Base-by-base conservation (phyloP, 2,329 filamentous ascomycete species). In the Pleurostoma richardsiae region DNA sequence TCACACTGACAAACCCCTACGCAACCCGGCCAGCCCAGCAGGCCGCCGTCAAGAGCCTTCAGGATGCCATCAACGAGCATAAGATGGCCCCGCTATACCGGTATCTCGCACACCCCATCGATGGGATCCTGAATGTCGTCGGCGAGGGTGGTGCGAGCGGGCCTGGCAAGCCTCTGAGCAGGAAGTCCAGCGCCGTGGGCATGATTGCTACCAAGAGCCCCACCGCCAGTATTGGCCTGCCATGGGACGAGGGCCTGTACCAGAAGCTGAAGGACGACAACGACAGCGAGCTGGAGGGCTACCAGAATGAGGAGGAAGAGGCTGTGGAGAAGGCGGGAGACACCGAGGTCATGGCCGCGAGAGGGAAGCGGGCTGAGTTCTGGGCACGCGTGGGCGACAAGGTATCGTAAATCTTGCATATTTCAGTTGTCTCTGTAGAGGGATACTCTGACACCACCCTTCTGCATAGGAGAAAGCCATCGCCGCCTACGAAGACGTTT, bases 361-460 rank as follows among this genome's bases (percentile, higher is more conserved):
- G 88, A 69, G 91, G 91, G 57, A 97, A 97, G 79, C 81, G 91
- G 59, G 94, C 94, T 50, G 94, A 99, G 68, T 95, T 96, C 68
- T 96, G 89, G 80, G 92, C 95, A 50, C 83, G 90, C 56, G 89
- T 97, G 54, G 92, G 91, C 57, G 94, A 99, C 73, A 97, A 97
- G 85, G 90, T 91, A 68, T 52, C 66, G 29, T 31, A 30, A 19
- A 19, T 19, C n/a, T 44, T 29, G 29, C 6, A 30, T 29, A 30
- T 38, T 7, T 38, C 29, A 36, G 26, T 41, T 29, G 41, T n/a
- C 6, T 10, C 19, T 5, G 31, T 45, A 26, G 4, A 11, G 10
- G 11, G 6, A 33, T 51, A 33, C 58, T 62, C 41, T 59, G 47
- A 36, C 11, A 26, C 7, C 19, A 19, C 19, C 19, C 19, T 19